phyloP scores from a whole-genome alignment of 2,329 filamentous ascomycete species.

The Piedraia hortae region DNA sequence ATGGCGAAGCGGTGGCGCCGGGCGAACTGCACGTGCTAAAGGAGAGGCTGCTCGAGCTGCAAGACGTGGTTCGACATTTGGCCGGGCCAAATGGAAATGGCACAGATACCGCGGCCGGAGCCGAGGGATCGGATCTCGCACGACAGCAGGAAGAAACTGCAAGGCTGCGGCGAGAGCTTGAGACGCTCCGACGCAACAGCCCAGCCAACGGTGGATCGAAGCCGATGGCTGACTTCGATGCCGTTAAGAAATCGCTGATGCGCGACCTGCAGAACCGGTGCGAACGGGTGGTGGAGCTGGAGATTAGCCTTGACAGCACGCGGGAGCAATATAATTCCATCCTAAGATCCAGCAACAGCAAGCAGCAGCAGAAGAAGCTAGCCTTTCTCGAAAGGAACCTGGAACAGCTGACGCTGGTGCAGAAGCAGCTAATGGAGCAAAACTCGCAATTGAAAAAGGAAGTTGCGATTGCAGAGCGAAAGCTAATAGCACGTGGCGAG shows the following conservation, averaged over 20 bases:
- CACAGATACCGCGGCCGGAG: constrained; percentile 33
- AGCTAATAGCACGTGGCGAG: constrained; percentile 87
- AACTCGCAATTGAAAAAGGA: constrained; percentile 96
- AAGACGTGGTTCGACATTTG: constrained; percentile 77
- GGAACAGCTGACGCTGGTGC: constrained; percentile 89
- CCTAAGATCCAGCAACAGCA: constrained; percentile 83
- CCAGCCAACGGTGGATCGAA: constrained; percentile 31
- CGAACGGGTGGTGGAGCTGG: constrained; percentile 84
- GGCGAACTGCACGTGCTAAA: constrained; percentile 57
- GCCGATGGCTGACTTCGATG: constrained; percentile 94
- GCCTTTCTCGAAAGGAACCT: constrained; percentile 95
- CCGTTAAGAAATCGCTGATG: constrained; percentile 99
- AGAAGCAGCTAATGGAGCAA: constrained; percentile 91
- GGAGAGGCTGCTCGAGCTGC: constrained; percentile 58
- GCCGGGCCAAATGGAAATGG: constrained; percentile 67
- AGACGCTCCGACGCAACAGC: constrained; percentile 49
- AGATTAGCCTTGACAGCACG: constrained; percentile 91
- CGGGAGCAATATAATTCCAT: constrained; percentile 99
- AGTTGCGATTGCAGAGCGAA: constrained; percentile 91
- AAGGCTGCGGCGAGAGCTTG: constrained; percentile 53
- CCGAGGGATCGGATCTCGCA: constrained; percentile 36
- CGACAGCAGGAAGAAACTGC: constrained; percentile 60
- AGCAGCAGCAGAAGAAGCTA: constrained; percentile 99
- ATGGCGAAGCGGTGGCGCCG: constrained; percentile 52
- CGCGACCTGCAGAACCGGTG: constrained; percentile 94